Percentiles rank a stretch among this genome's conserved stretches.
phyloP scores from a whole-genome alignment of 1,284 basidiomycete genomes.

The Hymenochaete sp. region DNA sequence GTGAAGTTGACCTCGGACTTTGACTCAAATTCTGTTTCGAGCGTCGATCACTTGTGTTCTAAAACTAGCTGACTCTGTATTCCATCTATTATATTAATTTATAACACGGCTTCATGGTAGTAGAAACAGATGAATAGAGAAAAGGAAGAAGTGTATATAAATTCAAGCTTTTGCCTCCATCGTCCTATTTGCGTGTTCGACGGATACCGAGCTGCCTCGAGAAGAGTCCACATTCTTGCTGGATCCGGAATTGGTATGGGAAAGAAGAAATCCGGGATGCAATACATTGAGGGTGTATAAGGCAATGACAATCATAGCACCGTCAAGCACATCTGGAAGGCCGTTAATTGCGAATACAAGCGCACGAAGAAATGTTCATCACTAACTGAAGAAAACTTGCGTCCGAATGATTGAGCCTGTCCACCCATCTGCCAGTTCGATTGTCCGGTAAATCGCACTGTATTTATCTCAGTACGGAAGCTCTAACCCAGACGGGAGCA shows the following conservation, averaged over 20 bases:
- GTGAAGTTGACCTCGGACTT: too few species aligned
- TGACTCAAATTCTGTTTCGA: too few species aligned
- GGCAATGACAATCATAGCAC: constrained; percentile 25
- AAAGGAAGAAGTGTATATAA: too few species aligned
- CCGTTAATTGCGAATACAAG: not conserved
- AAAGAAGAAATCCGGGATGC: constrained; percentile 21
- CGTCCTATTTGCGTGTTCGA: too few species aligned
- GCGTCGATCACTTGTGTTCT: too few species aligned
- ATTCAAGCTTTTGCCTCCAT: too few species aligned
- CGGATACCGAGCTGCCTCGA: too few species aligned
- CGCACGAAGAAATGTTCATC: not conserved
- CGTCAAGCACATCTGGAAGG: constrained; percentile 27
- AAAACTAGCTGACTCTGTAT: too few species aligned
- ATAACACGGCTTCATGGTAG: too few species aligned
- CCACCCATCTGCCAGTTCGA: constrained; percentile 32
- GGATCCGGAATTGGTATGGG: not conserved
- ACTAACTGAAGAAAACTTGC: constrained; percentile 31
- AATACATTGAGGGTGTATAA: constrained; percentile 23
- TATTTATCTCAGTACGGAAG: not conserved
- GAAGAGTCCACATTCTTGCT: too few species aligned
- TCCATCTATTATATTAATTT: too few species aligned
- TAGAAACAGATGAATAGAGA: too few species aligned
- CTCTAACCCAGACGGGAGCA: not conserved
- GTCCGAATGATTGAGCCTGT: constrained; percentile 30
- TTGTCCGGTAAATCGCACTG: constrained; percentile 30